Base-by-base conservation (phyloP, 1,139 yeast species). In the Saccharomyces pastorianus region DNA sequence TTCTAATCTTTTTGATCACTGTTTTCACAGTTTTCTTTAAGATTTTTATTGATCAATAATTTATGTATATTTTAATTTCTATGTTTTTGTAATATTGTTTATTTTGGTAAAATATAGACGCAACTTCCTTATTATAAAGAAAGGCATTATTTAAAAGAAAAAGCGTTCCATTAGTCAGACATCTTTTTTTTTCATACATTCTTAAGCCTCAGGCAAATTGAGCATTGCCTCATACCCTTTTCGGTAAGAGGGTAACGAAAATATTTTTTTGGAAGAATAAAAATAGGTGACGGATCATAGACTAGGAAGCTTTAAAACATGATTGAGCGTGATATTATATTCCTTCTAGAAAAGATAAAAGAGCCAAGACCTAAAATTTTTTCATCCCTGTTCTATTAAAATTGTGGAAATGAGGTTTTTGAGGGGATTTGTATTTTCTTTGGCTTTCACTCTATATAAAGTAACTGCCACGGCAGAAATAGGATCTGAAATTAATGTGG, bases 401-500 rank as follows among this genome's bases (percentile, higher is more conserved):
- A 17, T 17, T 8, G 44, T 20, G 17, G 9, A 9, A 17, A 51
- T 51, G 53, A 34, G 20, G 20, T 20, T 38, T 17, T 38, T 17
- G 13, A 17, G 9, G 13, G 44, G 44, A 38, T 9, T 38, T 11
- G 6, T 20, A 7, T 20, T 20, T 9, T 25, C 27, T 51, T 20
- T 14, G 50, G 14, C 8, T 51, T 44, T 34, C 14, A 34, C 28
- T 32, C 51, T 17, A 51, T 48, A 41, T 44, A 41, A 48, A 20
- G 42, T 38, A 38, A 17, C 13, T 38, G 44, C 44, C 11, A 38
- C 44, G 44, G 25, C 44, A 38, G 44, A 38, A 38, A 9, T 38
- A 17, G 44, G 44, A 38, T 38, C 61, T 2, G 56, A 59, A 7
- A 56, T 66, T 8, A 66, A 68, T 51, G 59, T 62, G 26, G 71